Evolutionary conservation across 2,329 filamentous ascomycete species (phyloP).

Genomic region (Neonectria coccinea): DNA sequence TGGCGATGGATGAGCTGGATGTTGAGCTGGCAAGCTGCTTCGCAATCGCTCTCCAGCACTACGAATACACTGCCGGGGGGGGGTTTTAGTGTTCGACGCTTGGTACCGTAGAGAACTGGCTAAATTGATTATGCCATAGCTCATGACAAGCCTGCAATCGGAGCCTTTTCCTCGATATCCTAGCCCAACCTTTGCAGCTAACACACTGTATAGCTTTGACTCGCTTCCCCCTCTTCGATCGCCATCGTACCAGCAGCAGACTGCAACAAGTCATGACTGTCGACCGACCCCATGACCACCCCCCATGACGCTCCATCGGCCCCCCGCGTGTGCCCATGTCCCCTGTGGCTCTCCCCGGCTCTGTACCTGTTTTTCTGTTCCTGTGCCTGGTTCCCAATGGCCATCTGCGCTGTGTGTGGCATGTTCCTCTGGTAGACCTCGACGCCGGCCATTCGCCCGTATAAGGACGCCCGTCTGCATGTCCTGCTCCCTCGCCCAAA

Average conservation of each 20-base stretch:
- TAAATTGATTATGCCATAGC: background rate
- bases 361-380: constrained; percentile 29
- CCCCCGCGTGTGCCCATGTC: constrained; percentile 32
- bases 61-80: background rate
- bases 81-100: constrained; percentile 19
- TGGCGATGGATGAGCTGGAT: constrained; percentile 24
- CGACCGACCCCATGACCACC: constrained; percentile 34
- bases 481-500: constrained; percentile 27
- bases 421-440: constrained; percentile 14
- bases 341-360: constrained; percentile 38
- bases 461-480: constrained; percentile 44
- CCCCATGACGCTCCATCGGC: constrained; percentile 6
- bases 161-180: background rate
- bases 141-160: background rate
- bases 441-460: constrained; percentile 18
- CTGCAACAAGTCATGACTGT: constrained; percentile 36
- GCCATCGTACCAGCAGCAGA: constrained; percentile 45
- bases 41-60: background rate
- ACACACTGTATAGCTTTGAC: constrained; percentile 2
- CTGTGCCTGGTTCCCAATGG: constrained; percentile 36
- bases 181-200: background rate
- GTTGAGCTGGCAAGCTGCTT: constrained; percentile 10
- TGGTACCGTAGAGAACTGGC: background rate
- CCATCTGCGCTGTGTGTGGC: constrained; percentile 4
- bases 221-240: constrained; percentile 3